phyloP scores from a whole-genome alignment of 805 yeast genomes.

The Brettanomyces sp. region DNA sequence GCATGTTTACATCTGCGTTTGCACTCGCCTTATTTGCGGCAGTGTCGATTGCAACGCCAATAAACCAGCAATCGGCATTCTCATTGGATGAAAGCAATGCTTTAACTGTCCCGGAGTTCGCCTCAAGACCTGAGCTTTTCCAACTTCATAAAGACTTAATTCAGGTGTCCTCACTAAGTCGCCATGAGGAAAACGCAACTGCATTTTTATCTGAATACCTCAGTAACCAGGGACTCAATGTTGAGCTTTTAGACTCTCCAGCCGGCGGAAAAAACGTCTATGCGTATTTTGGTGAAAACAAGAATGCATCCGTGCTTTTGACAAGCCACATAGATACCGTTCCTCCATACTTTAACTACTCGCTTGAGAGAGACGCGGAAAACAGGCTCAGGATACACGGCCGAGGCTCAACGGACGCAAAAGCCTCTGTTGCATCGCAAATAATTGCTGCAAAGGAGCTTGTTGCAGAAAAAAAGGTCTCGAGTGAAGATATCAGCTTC shows the following conservation, averaged over 20 bases:
- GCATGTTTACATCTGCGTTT: too few relatives aligned
- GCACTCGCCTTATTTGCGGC: neutral
- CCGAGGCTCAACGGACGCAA: slow-evolving; percentile 65
- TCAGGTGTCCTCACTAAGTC: slow-evolving; percentile 26
- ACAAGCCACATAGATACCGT: slow-evolving; percentile 69
- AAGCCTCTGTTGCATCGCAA: slow-evolving; percentile 59
- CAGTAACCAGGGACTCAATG: slow-evolving; percentile 37
- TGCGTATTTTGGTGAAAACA: slow-evolving; percentile 40
- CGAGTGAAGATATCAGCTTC: slow-evolving; percentile 48
- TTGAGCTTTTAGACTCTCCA: slow-evolving; percentile 29
- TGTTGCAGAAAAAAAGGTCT: slow-evolving; percentile 25
- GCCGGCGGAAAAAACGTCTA: slow-evolving; percentile 30
- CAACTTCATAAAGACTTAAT: slow-evolving; percentile 28
- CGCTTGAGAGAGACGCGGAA: slow-evolving; percentile 11
- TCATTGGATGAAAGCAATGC: too few relatives aligned
- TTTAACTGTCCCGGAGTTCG: slow-evolving; percentile 2
- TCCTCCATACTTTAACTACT: slow-evolving; percentile 53
- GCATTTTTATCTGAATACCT: slow-evolving; percentile 31
- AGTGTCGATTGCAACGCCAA: neutral
- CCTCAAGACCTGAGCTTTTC: slow-evolving; percentile 11
- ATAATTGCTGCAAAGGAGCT: slow-evolving; percentile 44
- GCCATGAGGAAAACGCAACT: slow-evolving; percentile 29
- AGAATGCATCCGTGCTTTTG: slow-evolving; percentile 36
- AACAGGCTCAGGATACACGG: slow-evolving; percentile 40
- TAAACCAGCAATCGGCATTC: slow-evolving; percentile 1